These are phyloP conservation scores for Spiromastix sp. DNA, from an alignment of 2,329 filamentous ascomycete species.

Conservation along the genomic window DNA sequence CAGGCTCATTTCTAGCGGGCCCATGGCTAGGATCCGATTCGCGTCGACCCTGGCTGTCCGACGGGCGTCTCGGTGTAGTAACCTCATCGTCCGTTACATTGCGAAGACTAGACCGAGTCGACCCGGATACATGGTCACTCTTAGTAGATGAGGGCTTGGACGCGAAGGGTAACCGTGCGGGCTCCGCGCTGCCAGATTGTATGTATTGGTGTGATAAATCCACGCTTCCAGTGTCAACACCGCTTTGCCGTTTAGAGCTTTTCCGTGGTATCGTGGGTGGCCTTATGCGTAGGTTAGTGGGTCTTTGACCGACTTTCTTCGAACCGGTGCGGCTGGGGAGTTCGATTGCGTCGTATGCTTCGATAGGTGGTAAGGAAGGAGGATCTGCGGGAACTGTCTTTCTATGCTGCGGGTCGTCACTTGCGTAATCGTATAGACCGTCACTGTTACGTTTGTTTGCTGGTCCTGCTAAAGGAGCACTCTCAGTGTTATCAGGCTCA, in stretches of 20 bases:
- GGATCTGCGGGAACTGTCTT: slow-evolving; percentile 25
- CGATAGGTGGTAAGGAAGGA: slow-evolving; percentile 50
- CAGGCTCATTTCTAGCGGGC: slow-evolving; percentile 27
- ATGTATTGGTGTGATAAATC: slow-evolving; percentile 8
- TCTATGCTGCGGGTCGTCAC: neutral
- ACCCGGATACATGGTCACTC: slow-evolving; percentile 28
- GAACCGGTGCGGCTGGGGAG: slow-evolving; percentile 55
- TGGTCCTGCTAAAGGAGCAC: slow-evolving; percentile 11
- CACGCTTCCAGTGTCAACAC: slow-evolving; percentile 9
- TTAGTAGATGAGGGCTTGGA: slow-evolving; percentile 25
- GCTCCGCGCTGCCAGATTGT: slow-evolving; percentile 8
- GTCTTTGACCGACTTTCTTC: slow-evolving; percentile 41
- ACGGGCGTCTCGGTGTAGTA: slow-evolving; percentile 8
- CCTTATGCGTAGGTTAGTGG: slow-evolving; percentile 25
- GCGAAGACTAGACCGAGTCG: slow-evolving; percentile 28
- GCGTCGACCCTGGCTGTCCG: slow-evolving; percentile 8
- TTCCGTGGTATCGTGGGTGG: slow-evolving; percentile 57
- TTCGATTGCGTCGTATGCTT: slow-evolving; percentile 49
- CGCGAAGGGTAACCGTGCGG: slow-evolving; percentile 34
- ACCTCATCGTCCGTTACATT: slow-evolving; percentile 17
- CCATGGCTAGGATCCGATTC: slow-evolving; percentile 11
- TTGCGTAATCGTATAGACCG: neutral
- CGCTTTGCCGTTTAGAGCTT: slow-evolving; percentile 51
- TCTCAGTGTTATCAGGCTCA: slow-evolving; percentile 31
- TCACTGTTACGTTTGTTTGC: neutral